phyloP scores from a whole-genome alignment of 2,329 filamentous ascomycete genomes.

The Aspergillus caelatus region DNA sequence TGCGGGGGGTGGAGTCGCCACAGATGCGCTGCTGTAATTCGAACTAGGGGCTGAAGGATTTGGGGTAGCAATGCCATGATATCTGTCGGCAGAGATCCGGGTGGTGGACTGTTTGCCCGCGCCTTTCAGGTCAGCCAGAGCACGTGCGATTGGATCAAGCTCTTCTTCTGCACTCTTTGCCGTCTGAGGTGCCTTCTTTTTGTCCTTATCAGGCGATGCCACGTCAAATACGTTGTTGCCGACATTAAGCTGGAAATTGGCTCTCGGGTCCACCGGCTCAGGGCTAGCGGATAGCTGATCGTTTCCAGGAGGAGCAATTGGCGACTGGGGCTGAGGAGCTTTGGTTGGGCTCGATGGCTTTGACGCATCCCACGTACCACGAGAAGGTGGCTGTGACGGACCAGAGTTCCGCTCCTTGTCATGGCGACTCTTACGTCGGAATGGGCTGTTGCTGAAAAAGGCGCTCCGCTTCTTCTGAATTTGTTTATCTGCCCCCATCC shows the following conservation, averaged over 20 bases:
- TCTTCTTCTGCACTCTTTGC: conserved; percentile 59
- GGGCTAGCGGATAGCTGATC: conserved; percentile 61
- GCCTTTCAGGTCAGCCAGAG: conserved; percentile 88
- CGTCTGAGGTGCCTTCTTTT: conserved; percentile 41
- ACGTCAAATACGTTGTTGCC: conserved; percentile 97
- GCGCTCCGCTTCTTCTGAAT: conserved; percentile 73
- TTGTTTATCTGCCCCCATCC: conserved; percentile 63
- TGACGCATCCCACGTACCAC: conserved; percentile 58
- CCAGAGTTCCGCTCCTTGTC: conserved; percentile 61
- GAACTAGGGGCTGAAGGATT: conserved; percentile 54
- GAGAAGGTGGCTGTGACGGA: conserved; percentile 41
- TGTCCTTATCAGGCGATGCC: conserved; percentile 70
- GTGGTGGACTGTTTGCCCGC: conserved; percentile 77
- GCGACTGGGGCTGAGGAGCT: conserved; percentile 32
- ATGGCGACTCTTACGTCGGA: conserved; percentile 85
- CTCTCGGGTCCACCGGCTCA: conserved; percentile 86
- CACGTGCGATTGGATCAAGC: conserved; percentile 85
- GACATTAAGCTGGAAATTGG: conserved; percentile 89
- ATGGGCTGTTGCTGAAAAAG: conserved; percentile 93
- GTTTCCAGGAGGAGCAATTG: conserved; percentile 17
- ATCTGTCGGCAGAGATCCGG: conserved; percentile 92
- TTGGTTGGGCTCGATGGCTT: conserved; percentile 49
- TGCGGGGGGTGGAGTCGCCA: conserved; percentile 75
- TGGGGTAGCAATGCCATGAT: conserved; percentile 89
- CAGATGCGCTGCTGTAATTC: conserved; percentile 34